A percentile compares a stretch with the other conserved stretches of the same genome.
Conservation (phyloP, 805 yeast genomes). For the Kodamaea leandrae region DNA sequence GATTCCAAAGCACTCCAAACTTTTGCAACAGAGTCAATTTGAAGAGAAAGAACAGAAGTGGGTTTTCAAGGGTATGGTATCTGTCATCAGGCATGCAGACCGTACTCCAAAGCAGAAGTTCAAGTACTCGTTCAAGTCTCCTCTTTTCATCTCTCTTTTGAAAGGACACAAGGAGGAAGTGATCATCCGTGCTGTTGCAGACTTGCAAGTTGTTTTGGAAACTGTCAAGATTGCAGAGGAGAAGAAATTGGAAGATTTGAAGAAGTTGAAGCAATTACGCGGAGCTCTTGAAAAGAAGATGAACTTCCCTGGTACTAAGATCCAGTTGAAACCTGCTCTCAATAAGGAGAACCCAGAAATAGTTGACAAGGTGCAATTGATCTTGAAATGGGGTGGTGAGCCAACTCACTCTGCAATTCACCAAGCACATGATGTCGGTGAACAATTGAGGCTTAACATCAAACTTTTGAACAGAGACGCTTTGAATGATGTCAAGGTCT, state of each 20-base stretch:
- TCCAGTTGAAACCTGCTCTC: slow-evolving; percentile 88
- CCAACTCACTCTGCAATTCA: slow-evolving; percentile 96
- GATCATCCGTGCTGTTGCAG: slow-evolving; percentile 85
- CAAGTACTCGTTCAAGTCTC: slow-evolving; percentile 89
- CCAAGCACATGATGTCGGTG: slow-evolving; percentile 94
- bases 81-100: slow-evolving; percentile 95
- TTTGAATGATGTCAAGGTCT: slow-evolving; percentile 79
- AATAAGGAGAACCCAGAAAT: slow-evolving; percentile 55
- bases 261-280: slow-evolving; percentile 71
- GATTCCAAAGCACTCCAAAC: slow-evolving; percentile 33
- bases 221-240: slow-evolving; percentile 81
- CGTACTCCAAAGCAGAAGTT: slow-evolving; percentile 98
- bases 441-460: slow-evolving; percentile 89
- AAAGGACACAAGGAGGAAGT: slow-evolving; percentile 97
- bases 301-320: slow-evolving; percentile 92
- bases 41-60: slow-evolving; percentile 83
- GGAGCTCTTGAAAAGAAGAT: slow-evolving; percentile 86
- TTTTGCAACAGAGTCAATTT: slow-evolving; percentile 36
- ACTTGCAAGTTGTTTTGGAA: slow-evolving; percentile 78
- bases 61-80: slow-evolving; percentile 91
- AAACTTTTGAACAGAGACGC: slow-evolving; percentile 81
- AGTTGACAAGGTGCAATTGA: slow-evolving; percentile 93
- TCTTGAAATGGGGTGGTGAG: slow-evolving; percentile 99
- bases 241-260: slow-evolving; percentile 74
- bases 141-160: slow-evolving; percentile 76